Evolutionary conservation across 805 yeast species (phyloP).

Genomic region (Saccharomycopsis sp.): DNA sequence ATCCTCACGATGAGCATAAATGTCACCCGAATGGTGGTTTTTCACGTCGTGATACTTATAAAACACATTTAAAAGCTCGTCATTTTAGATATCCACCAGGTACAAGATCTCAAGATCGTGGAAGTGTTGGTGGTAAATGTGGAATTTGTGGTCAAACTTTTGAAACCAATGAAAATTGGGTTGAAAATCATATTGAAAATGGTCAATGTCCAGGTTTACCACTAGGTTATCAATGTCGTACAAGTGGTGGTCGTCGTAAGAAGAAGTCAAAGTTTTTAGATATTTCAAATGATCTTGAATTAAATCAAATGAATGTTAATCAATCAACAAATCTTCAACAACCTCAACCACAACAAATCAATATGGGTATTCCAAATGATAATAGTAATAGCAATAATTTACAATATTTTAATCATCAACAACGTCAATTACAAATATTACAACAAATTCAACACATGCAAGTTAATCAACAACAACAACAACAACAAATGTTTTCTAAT

Average conservation of each 20-base stretch:
- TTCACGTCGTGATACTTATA: slow-evolving; percentile 82
- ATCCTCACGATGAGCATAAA: slow-evolving; percentile 24
- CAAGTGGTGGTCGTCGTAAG: slow-evolving; percentile 27
- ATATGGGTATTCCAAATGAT: too few species aligned
- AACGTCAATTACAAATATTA: slow-evolving; percentile 10
- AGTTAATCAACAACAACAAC: slow-evolving; percentile 13
- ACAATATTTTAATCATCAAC: slow-evolving; percentile 15
- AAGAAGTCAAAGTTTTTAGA: slow-evolving; percentile 20
- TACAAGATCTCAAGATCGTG: slow-evolving; percentile 68
- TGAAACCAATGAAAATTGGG: slow-evolving; percentile 69
- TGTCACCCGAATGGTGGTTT: slow-evolving; percentile 83
- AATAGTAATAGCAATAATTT: slow-evolving; percentile 2
- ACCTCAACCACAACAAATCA: too few species aligned
- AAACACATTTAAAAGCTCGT: slow-evolving; percentile 80
- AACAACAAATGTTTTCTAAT: slow-evolving; percentile 6
- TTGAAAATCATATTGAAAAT: slow-evolving; percentile 60
- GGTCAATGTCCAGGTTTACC: slow-evolving; percentile 52
- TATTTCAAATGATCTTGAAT: too few species aligned
- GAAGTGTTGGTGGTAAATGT: slow-evolving; percentile 61
- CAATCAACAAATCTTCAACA: too few species aligned
- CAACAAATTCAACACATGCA: slow-evolving; percentile 17
- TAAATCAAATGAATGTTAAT: too few species aligned
- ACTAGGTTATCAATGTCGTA: slow-evolving; percentile 26
- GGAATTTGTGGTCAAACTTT: slow-evolving; percentile 63
- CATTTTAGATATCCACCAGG: slow-evolving; percentile 86